A percentile compares a stretch with the other conserved stretches of the same genome.
phyloP scores from a whole-genome alignment of 345 rosid genomes.

The Murraya paniculata region DNA sequence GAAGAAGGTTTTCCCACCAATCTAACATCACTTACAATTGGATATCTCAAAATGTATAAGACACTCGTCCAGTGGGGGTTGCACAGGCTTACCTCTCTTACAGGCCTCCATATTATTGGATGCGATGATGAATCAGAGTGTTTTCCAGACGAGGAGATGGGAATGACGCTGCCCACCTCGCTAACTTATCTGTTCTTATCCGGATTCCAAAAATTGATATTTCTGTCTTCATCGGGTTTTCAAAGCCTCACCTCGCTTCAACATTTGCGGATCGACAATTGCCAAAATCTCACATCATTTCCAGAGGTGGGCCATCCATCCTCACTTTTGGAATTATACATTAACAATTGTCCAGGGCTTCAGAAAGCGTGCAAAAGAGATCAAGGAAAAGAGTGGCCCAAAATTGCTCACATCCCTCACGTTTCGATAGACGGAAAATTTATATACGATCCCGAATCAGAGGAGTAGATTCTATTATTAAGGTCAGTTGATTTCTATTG shows the following conservation, averaged over 20 bases:
- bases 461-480: no score
- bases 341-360: background rate
- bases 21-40: background rate
- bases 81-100: background rate
- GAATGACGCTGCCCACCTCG: background rate
- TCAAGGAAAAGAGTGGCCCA: background rate
- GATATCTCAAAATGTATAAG: background rate
- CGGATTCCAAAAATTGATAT: background rate
- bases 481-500: no score
- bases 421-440: background rate
- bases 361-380: background rate
- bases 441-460: background rate
- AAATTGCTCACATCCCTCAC: background rate
- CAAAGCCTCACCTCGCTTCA: background rate
- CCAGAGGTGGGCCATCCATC: background rate
- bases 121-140: background rate
- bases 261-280: accelerated
- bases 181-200: accelerated
- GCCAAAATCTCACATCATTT: background rate
- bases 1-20: background rate
- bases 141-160: background rate
- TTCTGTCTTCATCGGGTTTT: background rate
- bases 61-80: background rate
- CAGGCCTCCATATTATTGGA: accelerated
- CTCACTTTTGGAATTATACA: accelerated